Conservation (phyloP, 768 basidiomycete species). For the Boletus coccyginus region DNA sequence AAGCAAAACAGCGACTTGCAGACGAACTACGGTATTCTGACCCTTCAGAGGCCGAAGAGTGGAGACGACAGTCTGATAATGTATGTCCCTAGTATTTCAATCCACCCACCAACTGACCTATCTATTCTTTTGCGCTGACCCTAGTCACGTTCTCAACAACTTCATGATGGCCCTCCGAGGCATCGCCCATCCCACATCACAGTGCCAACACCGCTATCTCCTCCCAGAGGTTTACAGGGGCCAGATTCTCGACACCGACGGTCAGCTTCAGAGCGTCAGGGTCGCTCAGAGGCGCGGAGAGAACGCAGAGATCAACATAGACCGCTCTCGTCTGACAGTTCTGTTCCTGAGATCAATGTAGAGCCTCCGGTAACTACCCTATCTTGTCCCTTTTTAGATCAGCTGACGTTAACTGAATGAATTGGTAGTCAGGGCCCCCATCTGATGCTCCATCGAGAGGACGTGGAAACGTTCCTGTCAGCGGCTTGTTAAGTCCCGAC, state of each 20-base stretch:
- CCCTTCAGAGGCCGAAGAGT: conserved; percentile 30
- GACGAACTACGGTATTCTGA: conserved; percentile 37
- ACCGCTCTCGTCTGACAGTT: conserved; percentile 32
- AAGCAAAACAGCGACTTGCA: conserved; percentile 30
- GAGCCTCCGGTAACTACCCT: conserved; percentile 29
- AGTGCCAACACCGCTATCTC: conserved; percentile 27
- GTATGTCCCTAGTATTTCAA: conserved; percentile 10
- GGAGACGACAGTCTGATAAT: conserved; percentile 25
- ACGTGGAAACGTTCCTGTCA: conserved; percentile 4
- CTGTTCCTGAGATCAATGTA: conserved; percentile 32
- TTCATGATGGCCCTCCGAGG: conserved; percentile 8
- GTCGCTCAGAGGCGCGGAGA: conserved; percentile 17
- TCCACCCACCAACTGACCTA: neutral
- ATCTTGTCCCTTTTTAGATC: conserved; percentile 4
- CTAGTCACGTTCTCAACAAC: conserved; percentile 20
- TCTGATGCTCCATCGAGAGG: conserved; percentile 34
- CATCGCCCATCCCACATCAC: conserved; percentile 21
- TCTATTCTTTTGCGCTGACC: neutral
- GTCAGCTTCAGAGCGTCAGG: conserved; percentile 24
- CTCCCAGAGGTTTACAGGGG: conserved; percentile 17
- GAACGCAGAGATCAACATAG: conserved; percentile 21
- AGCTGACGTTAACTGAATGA: conserved; percentile 13
- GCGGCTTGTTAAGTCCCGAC: conserved; percentile 30
- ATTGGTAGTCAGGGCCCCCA: conserved; percentile 28
- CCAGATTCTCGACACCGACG: conserved; percentile 18